Conservation (phyloP, 352 stramenopile species). For the Phytophthora pluvialis region DNA sequence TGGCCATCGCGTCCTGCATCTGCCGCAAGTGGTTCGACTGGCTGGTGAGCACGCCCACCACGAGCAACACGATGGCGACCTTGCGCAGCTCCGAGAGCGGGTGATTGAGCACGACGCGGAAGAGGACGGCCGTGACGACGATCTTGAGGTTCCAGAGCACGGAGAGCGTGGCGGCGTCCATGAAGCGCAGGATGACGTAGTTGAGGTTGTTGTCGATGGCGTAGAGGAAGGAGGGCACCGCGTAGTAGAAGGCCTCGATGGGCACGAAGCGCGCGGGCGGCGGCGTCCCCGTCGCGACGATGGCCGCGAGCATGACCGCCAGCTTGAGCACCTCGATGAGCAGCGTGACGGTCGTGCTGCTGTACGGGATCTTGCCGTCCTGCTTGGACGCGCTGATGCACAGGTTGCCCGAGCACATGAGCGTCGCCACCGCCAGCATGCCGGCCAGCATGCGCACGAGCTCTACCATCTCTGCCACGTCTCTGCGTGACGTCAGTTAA, state of each 20-base stretch:
- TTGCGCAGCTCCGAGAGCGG: conserved; percentile 73
- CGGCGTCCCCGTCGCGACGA: conserved; percentile 49
- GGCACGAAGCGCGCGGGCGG: conserved; percentile 52
- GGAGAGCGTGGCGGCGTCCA: conserved; percentile 85
- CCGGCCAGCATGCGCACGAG: conserved; percentile 58
- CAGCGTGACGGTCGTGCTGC: conserved; percentile 85
- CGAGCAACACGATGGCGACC: conserved; percentile 75
- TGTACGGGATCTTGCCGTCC: conserved; percentile 78
- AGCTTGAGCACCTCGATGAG: conserved; percentile 89
- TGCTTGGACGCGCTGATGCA: conserved; percentile 88
- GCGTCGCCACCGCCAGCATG: conserved; percentile 69
- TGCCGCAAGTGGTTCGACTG: conserved; percentile 75
- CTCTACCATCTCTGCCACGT: conserved; percentile 33
- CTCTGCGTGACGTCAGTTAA: conserved; percentile 25
- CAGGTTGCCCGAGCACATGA: conserved; percentile 84
- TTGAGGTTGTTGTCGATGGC: conserved; percentile 91
- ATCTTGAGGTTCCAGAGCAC: conserved; percentile 92
- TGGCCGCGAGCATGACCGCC: conserved; percentile 47
- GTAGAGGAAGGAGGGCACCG: conserved; percentile 85
- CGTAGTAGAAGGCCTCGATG: conserved; percentile 74
- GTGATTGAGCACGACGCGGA: conserved; percentile 82
- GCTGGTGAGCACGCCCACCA: conserved; percentile 82
- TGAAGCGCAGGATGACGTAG: conserved; percentile 88
- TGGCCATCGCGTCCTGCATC: conserved; percentile 26
- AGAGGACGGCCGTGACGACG: conserved; percentile 83